Evolutionary conservation across 1,284 basidiomycete species (phyloP).

Genomic region (Termitomyces sp.): DNA sequence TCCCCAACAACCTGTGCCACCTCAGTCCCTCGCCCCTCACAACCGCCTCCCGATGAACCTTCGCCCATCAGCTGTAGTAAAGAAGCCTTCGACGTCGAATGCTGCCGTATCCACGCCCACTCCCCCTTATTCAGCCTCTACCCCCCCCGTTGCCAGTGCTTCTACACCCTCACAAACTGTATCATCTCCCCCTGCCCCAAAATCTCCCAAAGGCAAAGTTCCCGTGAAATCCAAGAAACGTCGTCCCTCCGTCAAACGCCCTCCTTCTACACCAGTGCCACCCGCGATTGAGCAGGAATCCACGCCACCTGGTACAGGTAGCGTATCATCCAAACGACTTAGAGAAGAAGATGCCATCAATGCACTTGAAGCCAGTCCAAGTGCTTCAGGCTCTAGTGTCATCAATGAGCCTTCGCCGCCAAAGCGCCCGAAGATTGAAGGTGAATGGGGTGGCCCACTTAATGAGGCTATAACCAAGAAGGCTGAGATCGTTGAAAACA

Average conservation of each 20-base stretch:
- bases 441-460: conserved; percentile 59
- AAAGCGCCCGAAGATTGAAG: conserved; percentile 66
- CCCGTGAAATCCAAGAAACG: conserved; percentile 38
- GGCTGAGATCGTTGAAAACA: conserved; percentile 48
- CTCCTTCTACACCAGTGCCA: conserved; percentile 24
- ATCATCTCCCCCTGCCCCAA: conserved; percentile 45
- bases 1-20: conserved; percentile 20
- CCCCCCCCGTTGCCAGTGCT: conserved; percentile 51
- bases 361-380: conserved; percentile 20
- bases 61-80: conserved; percentile 27
- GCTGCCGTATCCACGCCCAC: conserved; percentile 30
- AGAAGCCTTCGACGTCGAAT: conserved; percentile 23
- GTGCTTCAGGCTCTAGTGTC: conserved; percentile 25
- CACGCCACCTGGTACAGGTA: conserved; percentile 21
- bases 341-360: conserved; percentile 51
- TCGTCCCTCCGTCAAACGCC: conserved; percentile 33
- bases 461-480: conserved; percentile 51
- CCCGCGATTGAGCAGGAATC: conserved; percentile 27
- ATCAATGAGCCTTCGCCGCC: conserved; percentile 57
- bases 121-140: conserved; percentile 33
- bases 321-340: conserved; percentile 44
- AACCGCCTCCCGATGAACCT: conserved; percentile 23
- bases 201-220: conserved; percentile 47
- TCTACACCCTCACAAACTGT: conserved; percentile 42
- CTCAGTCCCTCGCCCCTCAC: conserved; percentile 15